Conservation (phyloP, 2,329 filamentous ascomycete species). For the Podosphaera aphanis region DNA sequence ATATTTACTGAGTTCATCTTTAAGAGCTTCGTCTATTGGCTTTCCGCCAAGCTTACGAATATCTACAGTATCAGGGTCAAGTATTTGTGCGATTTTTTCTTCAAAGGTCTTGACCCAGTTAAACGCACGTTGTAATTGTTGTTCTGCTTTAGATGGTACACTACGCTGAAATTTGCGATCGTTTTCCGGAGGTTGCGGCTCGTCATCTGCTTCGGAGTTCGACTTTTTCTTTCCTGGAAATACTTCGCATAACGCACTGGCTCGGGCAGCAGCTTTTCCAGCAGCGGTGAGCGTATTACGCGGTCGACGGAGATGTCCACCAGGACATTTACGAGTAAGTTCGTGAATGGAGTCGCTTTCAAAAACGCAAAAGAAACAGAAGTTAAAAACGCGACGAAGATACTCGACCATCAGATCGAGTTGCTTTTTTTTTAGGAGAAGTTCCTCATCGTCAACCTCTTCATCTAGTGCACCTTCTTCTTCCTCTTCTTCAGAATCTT, state of each 20-base stretch:
- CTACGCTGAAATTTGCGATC: conserved; percentile 45
- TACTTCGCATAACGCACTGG: conserved; percentile 58
- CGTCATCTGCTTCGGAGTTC: conserved; percentile 21
- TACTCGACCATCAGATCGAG: conserved; percentile 92
- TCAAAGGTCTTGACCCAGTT: conserved; percentile 99
- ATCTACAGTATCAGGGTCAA: conserved; percentile 74
- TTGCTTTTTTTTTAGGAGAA: conserved; percentile 85
- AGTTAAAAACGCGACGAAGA: conserved; percentile 86
- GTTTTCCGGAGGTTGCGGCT: conserved; percentile 35
- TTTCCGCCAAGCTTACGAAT: conserved; percentile 80
- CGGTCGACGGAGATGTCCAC: conserved; percentile 84
- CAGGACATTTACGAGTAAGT: conserved; percentile 81
- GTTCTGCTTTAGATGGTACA: conserved; percentile 53
- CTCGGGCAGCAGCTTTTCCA: conserved; percentile 64
- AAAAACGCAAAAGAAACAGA: conserved; percentile 99
- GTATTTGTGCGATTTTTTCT: conserved; percentile 78
- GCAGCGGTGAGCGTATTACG: conserved; percentile 62
- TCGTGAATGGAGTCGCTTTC: conserved; percentile 96
- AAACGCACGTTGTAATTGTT: conserved; percentile 80
- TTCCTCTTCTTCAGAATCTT: conserved; percentile 44
- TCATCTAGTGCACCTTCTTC: conserved; percentile 41
- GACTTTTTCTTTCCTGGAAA: conserved; percentile 67
- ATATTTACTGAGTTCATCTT: conserved; percentile 65
- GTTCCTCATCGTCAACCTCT: conserved; percentile 72
- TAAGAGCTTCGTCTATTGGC: conserved; percentile 59